Conservation (phyloP, 352 stramenopile genomes). For the Globisporangium echinulatum region DNA sequence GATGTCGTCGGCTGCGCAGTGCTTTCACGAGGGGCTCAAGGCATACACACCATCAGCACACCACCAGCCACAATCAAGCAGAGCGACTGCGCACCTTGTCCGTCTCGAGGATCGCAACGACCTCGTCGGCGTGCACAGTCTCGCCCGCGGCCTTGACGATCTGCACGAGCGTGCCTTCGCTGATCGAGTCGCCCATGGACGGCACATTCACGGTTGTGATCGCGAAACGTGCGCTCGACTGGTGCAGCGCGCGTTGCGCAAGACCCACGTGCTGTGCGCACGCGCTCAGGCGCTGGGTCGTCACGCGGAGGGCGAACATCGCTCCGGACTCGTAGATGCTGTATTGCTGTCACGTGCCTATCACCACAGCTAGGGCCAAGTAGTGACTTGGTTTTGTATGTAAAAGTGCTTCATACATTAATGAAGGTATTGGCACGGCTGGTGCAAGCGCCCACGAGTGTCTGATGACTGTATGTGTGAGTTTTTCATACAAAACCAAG, state of each 20-base stretch:
- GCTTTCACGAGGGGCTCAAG: not conserved
- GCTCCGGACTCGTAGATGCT: too few species aligned
- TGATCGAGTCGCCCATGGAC: constrained; percentile 96
- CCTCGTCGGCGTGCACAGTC: constrained; percentile 92
- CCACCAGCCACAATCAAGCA: not conserved
- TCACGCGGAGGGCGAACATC: constrained; percentile 10
- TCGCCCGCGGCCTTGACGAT: constrained; percentile 92
- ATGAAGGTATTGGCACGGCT: too few species aligned
- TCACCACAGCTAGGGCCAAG: too few species aligned
- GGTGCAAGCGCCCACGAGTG: too few species aligned
- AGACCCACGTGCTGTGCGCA: constrained; percentile 5
- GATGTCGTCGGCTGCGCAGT: not conserved
- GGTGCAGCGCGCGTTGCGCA: constrained; percentile 35
- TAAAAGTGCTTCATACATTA: too few species aligned
- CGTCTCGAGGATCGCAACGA: constrained; percentile 97
- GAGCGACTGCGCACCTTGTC: constrained; percentile 91
- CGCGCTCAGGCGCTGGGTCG: constrained; percentile 3
- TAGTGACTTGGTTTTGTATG: too few species aligned
- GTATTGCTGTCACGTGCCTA: too few species aligned
- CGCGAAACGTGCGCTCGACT: constrained; percentile 29
- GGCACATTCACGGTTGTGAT: constrained; percentile 80
- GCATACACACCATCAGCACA: too few species aligned
- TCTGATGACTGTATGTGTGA: too few species aligned
- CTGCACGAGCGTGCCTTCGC: constrained; percentile 96
- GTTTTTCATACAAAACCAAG: too few species aligned